Conservation (phyloP, 179 eudicot genomes). For the Camellia oleifera region DNA sequence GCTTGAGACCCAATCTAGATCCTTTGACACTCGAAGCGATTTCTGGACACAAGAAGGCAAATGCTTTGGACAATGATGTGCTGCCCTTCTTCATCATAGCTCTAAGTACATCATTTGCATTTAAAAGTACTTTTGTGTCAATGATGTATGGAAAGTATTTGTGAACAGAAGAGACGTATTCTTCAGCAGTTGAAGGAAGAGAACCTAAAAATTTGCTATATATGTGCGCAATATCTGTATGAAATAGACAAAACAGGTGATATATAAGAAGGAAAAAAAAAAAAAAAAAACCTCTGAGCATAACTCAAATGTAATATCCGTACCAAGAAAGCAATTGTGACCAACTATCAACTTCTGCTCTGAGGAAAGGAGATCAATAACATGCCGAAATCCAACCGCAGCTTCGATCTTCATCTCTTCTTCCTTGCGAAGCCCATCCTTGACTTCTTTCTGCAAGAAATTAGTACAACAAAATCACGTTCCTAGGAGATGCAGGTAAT, state of each 20-base stretch:
- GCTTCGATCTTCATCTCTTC: conserved; percentile 61
- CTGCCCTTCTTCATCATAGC: conserved; percentile 58
- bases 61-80: conserved; percentile 87
- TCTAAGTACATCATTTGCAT: conserved; percentile 45
- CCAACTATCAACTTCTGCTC: conserved; percentile 93
- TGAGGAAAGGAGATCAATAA: conserved; percentile 79
- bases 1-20: conserved; percentile 28
- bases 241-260: conserved; percentile 16
- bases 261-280: neutral
- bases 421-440: conserved; percentile 43
- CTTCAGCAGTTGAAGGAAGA: conserved; percentile 72
- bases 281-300: neutral
- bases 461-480: conserved; percentile 3
- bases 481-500: conserved; percentile 5
- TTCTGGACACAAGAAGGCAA: conserved; percentile 66
- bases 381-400: conserved; percentile 86
- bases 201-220: conserved; percentile 85
- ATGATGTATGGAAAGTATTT: conserved; percentile 65
- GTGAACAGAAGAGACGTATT: conserved; percentile 58
- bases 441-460: conserved; percentile 60
- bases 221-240: conserved; percentile 85
- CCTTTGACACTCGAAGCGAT: conserved; percentile 44
- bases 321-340: conserved; percentile 98
- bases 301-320: conserved; percentile 16
- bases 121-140: conserved; percentile 83